Base-by-base conservation (phyloP, 371 early-diverging fungal species). In the Nosema granulosis region DNA sequence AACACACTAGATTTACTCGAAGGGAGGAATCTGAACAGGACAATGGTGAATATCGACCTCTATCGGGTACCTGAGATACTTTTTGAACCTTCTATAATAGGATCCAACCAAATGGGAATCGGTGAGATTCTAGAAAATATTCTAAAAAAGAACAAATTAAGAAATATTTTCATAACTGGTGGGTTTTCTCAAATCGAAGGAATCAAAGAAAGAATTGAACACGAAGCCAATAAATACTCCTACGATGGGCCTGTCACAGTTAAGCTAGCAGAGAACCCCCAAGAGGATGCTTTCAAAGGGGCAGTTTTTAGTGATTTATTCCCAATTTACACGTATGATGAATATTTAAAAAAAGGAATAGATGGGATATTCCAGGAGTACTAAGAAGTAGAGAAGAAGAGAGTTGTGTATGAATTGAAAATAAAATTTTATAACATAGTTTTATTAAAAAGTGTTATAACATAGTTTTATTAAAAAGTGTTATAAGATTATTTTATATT, bases 141-240 rank as follows among this genome's bases (percentile, higher is more conserved):
- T 37, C 37, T 49, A 13, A 61, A 24, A 24, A 54, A 71, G 24
- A n/a, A 61, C 26, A 61, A 72, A 29, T 66, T 77, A 11, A 50
- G 72, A 43, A 80, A 84, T 43, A 71, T 84, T 13, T 80, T 86
- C 37, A 22, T 86, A 11, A 81, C 82, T 50, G 86, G 86, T 29
- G 86, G 86, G n/a, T 84, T 86, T 68, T 80, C 80, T 32, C 58
- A 73, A 61, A 82, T 86, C 31, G 26, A 67, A 66, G 80, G 77
- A 6, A 35, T 86, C 6, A 75, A 79, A 50, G 79, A 79, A 63
- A 71, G 86, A 65, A 65, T 86, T 34, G 26, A 68, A 35, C 73
- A 54, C 24, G 84, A 83, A 78, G 51, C 82, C n/a, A 73, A 78
- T 22, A 67, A 38, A 28, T 74, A 43, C 20, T 28, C 69, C 0